A percentile compares a stretch with the other conserved stretches of the same genome.
Evolutionary conservation across 768 basidiomycete species (phyloP).

Genomic region (Hypholoma sublateritium): DNA sequence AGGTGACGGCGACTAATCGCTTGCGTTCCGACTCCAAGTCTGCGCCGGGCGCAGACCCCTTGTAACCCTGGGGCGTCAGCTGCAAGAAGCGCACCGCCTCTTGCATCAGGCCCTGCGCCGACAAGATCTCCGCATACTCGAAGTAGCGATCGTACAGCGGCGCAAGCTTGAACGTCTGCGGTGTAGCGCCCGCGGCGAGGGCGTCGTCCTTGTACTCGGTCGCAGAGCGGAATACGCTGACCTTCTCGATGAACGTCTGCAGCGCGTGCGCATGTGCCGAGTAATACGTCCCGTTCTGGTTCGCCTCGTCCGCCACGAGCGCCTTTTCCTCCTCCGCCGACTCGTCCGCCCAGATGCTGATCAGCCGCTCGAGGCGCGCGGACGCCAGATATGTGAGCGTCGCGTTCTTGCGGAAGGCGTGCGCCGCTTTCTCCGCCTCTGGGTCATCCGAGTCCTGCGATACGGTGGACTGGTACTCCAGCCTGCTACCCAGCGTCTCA

Average conservation of each 20-base stretch:
- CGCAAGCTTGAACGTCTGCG: slow-evolving; percentile 78
- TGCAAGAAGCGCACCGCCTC: slow-evolving; percentile 80
- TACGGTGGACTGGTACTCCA: slow-evolving; percentile 82
- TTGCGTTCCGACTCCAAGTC: slow-evolving; percentile 38
- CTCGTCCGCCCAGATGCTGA: slow-evolving; percentile 92
- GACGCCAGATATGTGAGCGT: slow-evolving; percentile 93
- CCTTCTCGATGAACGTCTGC: slow-evolving; percentile 95
- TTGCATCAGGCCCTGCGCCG: slow-evolving; percentile 84
- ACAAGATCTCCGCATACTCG: slow-evolving; percentile 93
- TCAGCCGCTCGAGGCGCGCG: slow-evolving; percentile 80
- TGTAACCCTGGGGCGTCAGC: slow-evolving; percentile 78
- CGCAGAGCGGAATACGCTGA: slow-evolving; percentile 89
- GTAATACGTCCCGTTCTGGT: slow-evolving; percentile 55
- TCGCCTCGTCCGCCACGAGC: slow-evolving; percentile 39
- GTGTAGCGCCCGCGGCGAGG: slow-evolving; percentile 40
- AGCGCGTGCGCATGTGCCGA: slow-evolving; percentile 83
- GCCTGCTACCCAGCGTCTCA: slow-evolving; percentile 87
- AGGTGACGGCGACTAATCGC: slow-evolving; percentile 36
- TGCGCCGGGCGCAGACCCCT: slow-evolving; percentile 46
- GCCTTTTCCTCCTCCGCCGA: slow-evolving; percentile 78
- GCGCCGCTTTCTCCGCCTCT: slow-evolving; percentile 39
- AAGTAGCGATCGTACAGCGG: slow-evolving; percentile 89
- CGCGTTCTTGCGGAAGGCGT: slow-evolving; percentile 78
- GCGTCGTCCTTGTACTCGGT: slow-evolving; percentile 79
- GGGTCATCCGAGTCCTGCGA: slow-evolving; percentile 48